phyloP scores from a whole-genome alignment of 75 land plant species.

The Picea sitchensis region DNA sequence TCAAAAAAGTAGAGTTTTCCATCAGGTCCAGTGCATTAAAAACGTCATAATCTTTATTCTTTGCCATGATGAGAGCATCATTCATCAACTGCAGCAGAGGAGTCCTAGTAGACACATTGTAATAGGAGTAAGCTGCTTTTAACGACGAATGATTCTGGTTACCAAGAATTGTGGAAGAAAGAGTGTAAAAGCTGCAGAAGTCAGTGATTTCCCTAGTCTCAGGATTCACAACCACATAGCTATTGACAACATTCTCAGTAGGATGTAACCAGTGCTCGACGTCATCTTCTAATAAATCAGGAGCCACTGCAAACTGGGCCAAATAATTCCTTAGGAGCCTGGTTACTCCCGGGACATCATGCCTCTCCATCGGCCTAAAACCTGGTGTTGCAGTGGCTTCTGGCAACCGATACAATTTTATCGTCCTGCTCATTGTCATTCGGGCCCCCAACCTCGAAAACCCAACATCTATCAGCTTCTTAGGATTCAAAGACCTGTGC shows the following conservation, averaged over 20 bases:
- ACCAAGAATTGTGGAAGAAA: slow-evolving; percentile 41
- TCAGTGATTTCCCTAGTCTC: slow-evolving; percentile 28
- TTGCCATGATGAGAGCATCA: slow-evolving; percentile 39
- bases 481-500: slow-evolving; percentile 43
- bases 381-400: slow-evolving; percentile 23
- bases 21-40: slow-evolving; percentile 48
- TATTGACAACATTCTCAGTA: slow-evolving; percentile 24
- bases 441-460: slow-evolving; percentile 33
- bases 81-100: slow-evolving; percentile 33
- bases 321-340: slow-evolving; percentile 27
- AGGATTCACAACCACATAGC: slow-evolving; percentile 36
- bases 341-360: slow-evolving; percentile 23
- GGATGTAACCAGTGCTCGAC: slow-evolving; percentile 42
- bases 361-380: slow-evolving; percentile 31
- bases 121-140: slow-evolving; percentile 45
- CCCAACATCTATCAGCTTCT: slow-evolving; percentile 45
- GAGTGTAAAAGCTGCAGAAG: slow-evolving; percentile 41
- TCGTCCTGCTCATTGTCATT: slow-evolving; percentile 33
- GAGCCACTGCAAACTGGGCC: slow-evolving; percentile 31
- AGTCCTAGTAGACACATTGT: slow-evolving; percentile 34
- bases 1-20: slow-evolving; percentile 30
- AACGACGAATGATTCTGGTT: slow-evolving; percentile 21
- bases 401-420: slow-evolving; percentile 32
- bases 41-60: slow-evolving; percentile 30
- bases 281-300: slow-evolving; percentile 33